Base-by-base conservation (phyloP, 164 flowering plant genomes). In the Umbilicus rupestris region DNA sequence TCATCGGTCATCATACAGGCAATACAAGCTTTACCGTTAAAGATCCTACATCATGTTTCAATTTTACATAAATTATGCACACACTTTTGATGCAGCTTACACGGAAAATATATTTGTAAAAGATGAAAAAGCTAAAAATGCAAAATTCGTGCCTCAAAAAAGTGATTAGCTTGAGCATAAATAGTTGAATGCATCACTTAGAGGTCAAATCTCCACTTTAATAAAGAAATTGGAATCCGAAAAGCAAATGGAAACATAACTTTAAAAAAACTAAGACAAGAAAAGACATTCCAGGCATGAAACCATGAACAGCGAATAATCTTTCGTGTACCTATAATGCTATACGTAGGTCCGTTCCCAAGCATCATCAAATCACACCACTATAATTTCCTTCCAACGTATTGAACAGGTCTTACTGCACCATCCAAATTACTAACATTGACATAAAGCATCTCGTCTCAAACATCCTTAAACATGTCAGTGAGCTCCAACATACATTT, bases 181-280 rank as follows among this genome's bases (percentile, higher is more conserved):
- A 33, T 12, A 14, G 39, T 15, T 45, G 31, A 31, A 57, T 50
- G 30, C 62, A 71, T 42, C 64, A 62, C 59, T 26, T 12, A 59
- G 44, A 59, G 66, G 70, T 72, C 75, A 67, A 74, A 74, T 72
- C 66, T 60, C 69, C 71, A 77, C 80, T 76, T 69, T 66, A 35
- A 62, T 35, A 62, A 62, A 19, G 22, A 35, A 20, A 35, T 24
- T 24, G 59, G 65, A 62, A 17, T 33, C 22, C 29, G 10, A 14
- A 62, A 62, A 62, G 65, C 24, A 19, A 41, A 69, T 68, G 76
- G 68, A 73, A 71, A 64, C 14, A 66, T 28, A 44, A 69, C 29
- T 69, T 29, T 22, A 57, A 45, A 62, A 39, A 50, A 63, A 58
- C 17, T 17, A 26, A 9, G 17, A 35, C 11, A 64, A 57, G 57